These are phyloP conservation scores for Candida coquimbonensis DNA, from an alignment of 805 yeast genomes.

Conservation along the genomic window DNA sequence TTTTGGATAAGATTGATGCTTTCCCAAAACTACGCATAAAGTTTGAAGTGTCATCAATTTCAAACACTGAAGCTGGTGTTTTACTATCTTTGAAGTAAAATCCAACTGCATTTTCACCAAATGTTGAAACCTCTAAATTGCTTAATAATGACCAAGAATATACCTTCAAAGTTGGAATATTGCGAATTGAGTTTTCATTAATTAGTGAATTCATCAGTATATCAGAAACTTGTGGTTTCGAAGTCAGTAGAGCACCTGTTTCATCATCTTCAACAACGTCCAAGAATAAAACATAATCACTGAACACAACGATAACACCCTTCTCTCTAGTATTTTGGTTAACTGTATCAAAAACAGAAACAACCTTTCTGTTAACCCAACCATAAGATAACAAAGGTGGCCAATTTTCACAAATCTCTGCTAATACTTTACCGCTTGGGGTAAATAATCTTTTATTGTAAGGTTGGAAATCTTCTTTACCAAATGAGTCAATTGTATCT, in stretches of 20 bases:
- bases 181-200: slow-evolving; percentile 71
- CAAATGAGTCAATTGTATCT: slow-evolving; percentile 77
- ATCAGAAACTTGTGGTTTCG: slow-evolving; percentile 62
- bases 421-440: slow-evolving; percentile 82
- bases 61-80: slow-evolving; percentile 14
- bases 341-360: slow-evolving; percentile 56
- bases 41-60: slow-evolving; percentile 26
- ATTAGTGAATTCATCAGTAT: slow-evolving; percentile 83
- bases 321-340: slow-evolving; percentile 28
- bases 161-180: slow-evolving; percentile 66
- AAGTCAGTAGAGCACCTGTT: slow-evolving; percentile 15
- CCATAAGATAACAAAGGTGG: slow-evolving; percentile 82
- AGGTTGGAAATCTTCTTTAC: slow-evolving; percentile 42
- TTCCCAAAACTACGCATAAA: slow-evolving; percentile 56
- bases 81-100: slow-evolving; percentile 22
- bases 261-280: slow-evolving; percentile 26
- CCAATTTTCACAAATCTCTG: slow-evolving; percentile 83
- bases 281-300: slow-evolving; percentile 69
- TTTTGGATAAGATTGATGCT: slow-evolving; percentile 67
- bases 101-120: slow-evolving; percentile 25
- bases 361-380: slow-evolving; percentile 82
- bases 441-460: slow-evolving; percentile 70
- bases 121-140: slow-evolving; percentile 43
- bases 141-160: slow-evolving; percentile 58
- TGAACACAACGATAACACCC: slow-evolving; percentile 68